These are phyloP conservation scores for Aspergillus homomorphus DNA, from an alignment of 495 filamentous ascomycete genomes.

Conservation along the genomic window DNA sequence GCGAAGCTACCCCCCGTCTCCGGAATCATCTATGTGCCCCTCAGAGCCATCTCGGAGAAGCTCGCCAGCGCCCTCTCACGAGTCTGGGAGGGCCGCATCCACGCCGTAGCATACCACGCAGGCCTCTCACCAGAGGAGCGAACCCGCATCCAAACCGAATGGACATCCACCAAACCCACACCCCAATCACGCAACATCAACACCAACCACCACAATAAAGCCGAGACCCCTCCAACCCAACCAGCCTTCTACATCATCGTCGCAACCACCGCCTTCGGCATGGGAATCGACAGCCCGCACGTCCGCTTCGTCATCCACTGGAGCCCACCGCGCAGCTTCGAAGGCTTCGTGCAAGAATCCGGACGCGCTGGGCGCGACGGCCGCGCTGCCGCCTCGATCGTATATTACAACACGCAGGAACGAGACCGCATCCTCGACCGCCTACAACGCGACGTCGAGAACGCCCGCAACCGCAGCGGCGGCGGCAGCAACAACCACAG, in stretches of 20 bases:
- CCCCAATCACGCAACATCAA: constrained; percentile 5
- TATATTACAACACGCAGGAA: constrained; percentile 86
- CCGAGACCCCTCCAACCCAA: constrained; percentile 5
- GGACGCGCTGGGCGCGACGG: constrained; percentile 88
- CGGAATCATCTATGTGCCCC: constrained; percentile 88
- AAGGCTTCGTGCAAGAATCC: constrained; percentile 94
- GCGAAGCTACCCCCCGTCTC: constrained; percentile 62
- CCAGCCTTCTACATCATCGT: constrained; percentile 83
- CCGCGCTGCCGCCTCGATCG: constrained; percentile 76
- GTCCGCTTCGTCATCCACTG: constrained; percentile 94
- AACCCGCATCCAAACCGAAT: constrained; percentile 54
- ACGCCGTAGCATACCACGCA: constrained; percentile 51
- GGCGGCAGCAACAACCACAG: constrained; percentile 16
- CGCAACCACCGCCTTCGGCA: constrained; percentile 92
- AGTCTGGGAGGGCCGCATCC: constrained; percentile 31
- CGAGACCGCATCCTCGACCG: constrained; percentile 66
- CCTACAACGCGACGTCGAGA: constrained; percentile 36
- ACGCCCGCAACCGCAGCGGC: constrained; percentile 34
- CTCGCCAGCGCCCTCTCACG: constrained; percentile 52
- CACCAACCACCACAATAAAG: too few species aligned
- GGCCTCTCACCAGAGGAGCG: constrained; percentile 43
- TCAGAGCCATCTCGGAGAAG: constrained; percentile 69
- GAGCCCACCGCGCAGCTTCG: constrained; percentile 87
- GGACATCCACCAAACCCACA: constrained; percentile 61
- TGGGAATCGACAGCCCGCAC: constrained; percentile 95